Percentiles rank a stretch among this genome's conserved stretches.
Evolutionary conservation across 2,329 filamentous ascomycete genomes (phyloP).

Genomic region (Colletotrichum lupini): DNA sequence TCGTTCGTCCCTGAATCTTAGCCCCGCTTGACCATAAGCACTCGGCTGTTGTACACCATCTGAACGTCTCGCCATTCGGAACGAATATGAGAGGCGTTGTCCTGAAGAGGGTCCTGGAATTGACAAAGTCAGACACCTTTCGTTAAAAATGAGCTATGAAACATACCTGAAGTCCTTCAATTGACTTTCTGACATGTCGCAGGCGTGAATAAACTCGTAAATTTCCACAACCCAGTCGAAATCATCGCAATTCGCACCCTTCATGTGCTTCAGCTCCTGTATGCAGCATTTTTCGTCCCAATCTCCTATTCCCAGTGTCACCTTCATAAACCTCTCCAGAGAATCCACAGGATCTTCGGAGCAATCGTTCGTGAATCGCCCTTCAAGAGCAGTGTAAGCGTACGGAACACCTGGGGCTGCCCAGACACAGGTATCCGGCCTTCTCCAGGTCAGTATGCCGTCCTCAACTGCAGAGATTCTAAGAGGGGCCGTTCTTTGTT

Average conservation of each 20-base stretch:
- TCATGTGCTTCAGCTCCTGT: neutral
- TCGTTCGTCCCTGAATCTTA: conserved; percentile 40
- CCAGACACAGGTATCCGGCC: neutral
- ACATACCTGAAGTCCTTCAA: neutral
- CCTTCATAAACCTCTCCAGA: neutral
- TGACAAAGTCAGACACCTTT: neutral
- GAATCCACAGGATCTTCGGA: neutral
- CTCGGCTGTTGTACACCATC: conserved; percentile 43
- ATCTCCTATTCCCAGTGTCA: neutral
- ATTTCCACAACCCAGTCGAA: neutral
- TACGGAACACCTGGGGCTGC: neutral
- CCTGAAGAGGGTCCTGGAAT: neutral
- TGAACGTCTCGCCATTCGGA: neutral
- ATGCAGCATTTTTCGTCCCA: neutral
- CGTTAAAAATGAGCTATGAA: neutral
- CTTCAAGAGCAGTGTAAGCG: neutral
- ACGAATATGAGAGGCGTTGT: conserved; percentile 27
- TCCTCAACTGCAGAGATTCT: neutral
- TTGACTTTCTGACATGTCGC: neutral
- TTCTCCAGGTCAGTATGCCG: neutral
- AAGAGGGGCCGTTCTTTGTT: neutral
- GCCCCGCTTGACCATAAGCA: conserved; percentile 49
- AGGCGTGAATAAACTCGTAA: neutral
- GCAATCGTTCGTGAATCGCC: neutral
- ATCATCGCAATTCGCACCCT: neutral